Base-by-base conservation (phyloP, 768 basidiomycete species). In the Suillus tomentosus region DNA sequence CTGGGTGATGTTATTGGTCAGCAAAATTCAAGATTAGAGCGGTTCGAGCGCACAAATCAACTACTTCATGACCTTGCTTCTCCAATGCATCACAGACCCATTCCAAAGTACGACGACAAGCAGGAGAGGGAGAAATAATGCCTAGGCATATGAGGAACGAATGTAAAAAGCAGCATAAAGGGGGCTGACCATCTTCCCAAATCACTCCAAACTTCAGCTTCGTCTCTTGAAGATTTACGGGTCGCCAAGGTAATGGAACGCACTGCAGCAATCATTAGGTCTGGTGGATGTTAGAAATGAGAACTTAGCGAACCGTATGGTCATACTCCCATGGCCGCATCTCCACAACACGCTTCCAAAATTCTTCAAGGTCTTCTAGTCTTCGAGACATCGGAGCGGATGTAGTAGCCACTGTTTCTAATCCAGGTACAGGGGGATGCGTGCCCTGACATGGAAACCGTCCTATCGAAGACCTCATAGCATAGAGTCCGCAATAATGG, bases 321-420 rank as follows among this genome's bases (percentile, higher is more conserved):
- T 83, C 82, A 55, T 81, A 81, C 40, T 78, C 72, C 79, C 79
- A 81, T 34, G 82, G 79, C 22, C 70, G 65, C 77, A 79, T 80
- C 14, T 70, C 72, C 19, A 83, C 68, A 1, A 83, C 72, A 11
- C 78, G 73, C 61, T 77, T 73, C 81, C 82, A 83, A 54, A 82
- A 79, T 40, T 77, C 76, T 60, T 75, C 72, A 50, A 84, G 68
- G 65, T 82, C 79, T 31, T 78, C 80, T 59, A 82, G 68, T 6
- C 73, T 74, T 36, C 77, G 75, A 48, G 82, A 76, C 72, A 83
- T 78, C 0, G 82, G 81, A 8, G 79, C 75, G 31, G 73, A 78
- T 2, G 78, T 70, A 0, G 76, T 73, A 19, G 72, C 71, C 6
- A 82, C 69, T 40, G 76, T 77, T 31, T 81, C 80, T 54, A 78